Percentiles rank a stretch among this genome's conserved stretches.
These are phyloP conservation scores for Cladorrhinum sp. DNA, from an alignment of 2,329 filamentous ascomycete species.

Conservation along the genomic window DNA sequence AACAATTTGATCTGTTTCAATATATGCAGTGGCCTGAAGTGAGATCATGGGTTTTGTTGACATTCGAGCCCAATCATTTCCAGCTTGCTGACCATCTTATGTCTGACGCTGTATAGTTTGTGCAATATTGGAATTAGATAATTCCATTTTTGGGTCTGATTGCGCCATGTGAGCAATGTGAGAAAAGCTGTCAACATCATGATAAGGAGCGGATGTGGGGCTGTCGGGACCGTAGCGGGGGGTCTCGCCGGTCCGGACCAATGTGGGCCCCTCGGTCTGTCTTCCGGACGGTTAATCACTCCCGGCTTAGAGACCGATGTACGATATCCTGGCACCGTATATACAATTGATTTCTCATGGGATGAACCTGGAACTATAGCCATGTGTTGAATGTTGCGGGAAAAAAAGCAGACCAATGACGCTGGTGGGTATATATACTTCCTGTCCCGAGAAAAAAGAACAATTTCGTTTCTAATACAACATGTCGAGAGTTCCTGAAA, in stretches of 20 bases:
- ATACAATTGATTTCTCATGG: too few species aligned
- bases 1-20: background rate
- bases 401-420: background rate
- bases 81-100: background rate
- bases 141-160: too few species aligned
- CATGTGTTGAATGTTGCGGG: background rate
- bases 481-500: background rate
- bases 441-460: too few species aligned
- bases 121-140: background rate
- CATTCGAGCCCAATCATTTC: background rate
- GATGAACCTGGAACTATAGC: too few species aligned
- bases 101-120: background rate
- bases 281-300: background rate
- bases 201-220: background rate
- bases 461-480: background rate
- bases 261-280: background rate
- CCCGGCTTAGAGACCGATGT: background rate
- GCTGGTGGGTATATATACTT: too few species aligned
- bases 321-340: too few species aligned
- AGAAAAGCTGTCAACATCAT: background rate
- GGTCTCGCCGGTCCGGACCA: background rate
- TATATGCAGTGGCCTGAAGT: background rate
- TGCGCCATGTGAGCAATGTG: too few species aligned
- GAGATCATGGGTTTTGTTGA: background rate
- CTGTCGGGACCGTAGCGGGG: background rate